Percentiles rank a stretch among this genome's conserved stretches.
phyloP scores from a whole-genome alignment of 73 alveolate genomes.

The Tetrahymena elliotti region DNA sequence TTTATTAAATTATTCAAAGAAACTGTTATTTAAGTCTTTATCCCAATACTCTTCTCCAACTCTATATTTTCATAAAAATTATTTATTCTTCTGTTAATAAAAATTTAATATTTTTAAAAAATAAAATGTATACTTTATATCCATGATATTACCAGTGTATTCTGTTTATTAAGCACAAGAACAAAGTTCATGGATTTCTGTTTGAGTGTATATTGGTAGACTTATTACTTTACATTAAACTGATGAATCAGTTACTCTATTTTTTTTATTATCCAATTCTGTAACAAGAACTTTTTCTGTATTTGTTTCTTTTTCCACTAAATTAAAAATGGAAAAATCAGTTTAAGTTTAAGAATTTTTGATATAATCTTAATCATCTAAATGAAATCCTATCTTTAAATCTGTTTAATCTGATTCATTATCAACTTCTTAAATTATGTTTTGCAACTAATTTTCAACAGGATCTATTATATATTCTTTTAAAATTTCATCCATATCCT shows the following conservation, averaged over 20 bases:
- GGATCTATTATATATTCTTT: not conserved
- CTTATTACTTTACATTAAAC: not conserved
- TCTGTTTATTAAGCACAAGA: not conserved
- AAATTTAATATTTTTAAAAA: not conserved
- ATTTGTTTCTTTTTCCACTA: not conserved
- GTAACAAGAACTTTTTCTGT: not conserved
- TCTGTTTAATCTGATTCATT: not conserved
- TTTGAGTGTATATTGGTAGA: not conserved
- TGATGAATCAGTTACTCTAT: not conserved
- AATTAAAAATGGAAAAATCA: not conserved
- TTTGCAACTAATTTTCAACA: not conserved
- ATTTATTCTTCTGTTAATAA: not conserved
- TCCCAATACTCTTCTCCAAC: not conserved
- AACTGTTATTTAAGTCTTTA: not conserved
- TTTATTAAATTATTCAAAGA: not conserved
- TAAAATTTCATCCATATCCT: not conserved
- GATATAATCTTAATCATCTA: not conserved
- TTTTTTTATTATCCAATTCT: not conserved
- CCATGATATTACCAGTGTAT: not conserved
- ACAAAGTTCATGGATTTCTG: not conserved
- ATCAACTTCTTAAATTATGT: not conserved
- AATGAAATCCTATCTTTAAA: not conserved
- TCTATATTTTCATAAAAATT: not conserved
- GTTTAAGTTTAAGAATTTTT: not conserved
- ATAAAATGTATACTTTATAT: not conserved